Base-by-base conservation (phyloP, 306 rosid genomes). In the Lathyrus sativus region DNA sequence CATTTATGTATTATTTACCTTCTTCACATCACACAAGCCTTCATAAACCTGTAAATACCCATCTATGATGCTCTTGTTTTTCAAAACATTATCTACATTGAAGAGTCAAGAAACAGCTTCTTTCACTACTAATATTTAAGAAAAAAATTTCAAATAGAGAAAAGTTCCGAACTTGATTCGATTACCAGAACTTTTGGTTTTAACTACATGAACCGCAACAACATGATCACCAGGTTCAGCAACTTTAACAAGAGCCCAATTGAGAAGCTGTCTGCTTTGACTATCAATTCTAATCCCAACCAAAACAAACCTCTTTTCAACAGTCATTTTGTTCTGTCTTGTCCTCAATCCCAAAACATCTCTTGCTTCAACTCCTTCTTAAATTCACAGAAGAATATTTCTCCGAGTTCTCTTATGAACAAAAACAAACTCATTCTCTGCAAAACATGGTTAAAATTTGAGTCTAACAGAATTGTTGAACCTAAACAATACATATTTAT, bases 151-250 rank as follows among this genome's bases (percentile, higher is more conserved):
- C 7, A 33, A 33, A 33, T 1, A 5, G 7, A 33, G 0, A 35
- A 35, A 35, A 35, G 8, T 0, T 35, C 9, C 9, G 39, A 35
- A 35, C 39, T 7, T 7, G 39, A 35, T 35, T 6, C 39, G 7
- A 35, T 35, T 75, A 93, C 97, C 97, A 44, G 83, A 48, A 78
- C 54, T 83, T 82, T 79, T 81, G 65, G 83, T 82, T 82, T 79
- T 81, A 62, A 85, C 81, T 50, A 93, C 88, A 76, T 90, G 86
- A 49, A 84, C 50, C 44, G 96, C 99, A 72, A 88, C 57, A 70
- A 93, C 96, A 68, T 76, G 81, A 74, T 88, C 97, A 56, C 96
- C 96, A 46, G 97, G 92, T 41, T 84, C 82, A 41, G 99, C 92
- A 44, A 91, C 87, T 75, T 90, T 87, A 38, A 79, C 80, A 44